Base-by-base conservation (phyloP, 495 filamentous ascomycete genomes). In the Aspergillus leporis region DNA sequence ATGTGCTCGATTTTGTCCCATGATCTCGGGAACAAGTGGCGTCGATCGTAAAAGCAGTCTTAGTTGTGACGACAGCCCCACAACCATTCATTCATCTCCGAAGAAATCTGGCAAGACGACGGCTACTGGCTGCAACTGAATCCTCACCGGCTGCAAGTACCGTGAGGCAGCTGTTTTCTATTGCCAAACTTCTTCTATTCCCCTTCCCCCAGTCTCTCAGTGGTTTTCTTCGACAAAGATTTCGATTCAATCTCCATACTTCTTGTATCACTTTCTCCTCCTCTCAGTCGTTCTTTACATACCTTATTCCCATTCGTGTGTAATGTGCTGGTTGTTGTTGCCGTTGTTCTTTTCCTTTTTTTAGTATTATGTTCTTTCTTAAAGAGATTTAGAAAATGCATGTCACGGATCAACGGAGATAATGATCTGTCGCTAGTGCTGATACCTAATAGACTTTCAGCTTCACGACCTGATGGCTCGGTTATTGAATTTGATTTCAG, bases 371-470 rank as follows among this genome's bases (percentile, higher is more conserved):
- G 18, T 52, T 16, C 32, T 38, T 22, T 36, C 32, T 46, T 38
- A 52, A 66, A 63, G 61, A 69, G 38, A 61, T 59, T 18, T 68
- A 68, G 66, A 65, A 65, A 63, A 65, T 54, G 57, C 61, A 60
- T 61, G 60, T 58, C 62, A 63, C 64, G 61, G 63, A 63, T 64
- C 65, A 56, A 55, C 40, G 54, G 51, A 63, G 59, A 59, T 60
- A 58, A 68, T 63, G 63, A 65, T 61, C 67, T 65, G 59, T 72
- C 61, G 56, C 62, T 66, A 63, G 52, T 68, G 69, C 56, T 57
- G 59, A 67, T 72, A 64, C 69, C 60, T 60, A 59, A 72, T 72
- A 72, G 67, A 70, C 60, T 64, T 62, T 61, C 52, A 61, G 55
- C 62, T 57, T 67, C 49, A 66, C 57, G 61, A 61, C 30, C 52